These are phyloP conservation scores for Fusarium transvaalense DNA, from an alignment of 2,329 filamentous ascomycete genomes.

Conservation along the genomic window DNA sequence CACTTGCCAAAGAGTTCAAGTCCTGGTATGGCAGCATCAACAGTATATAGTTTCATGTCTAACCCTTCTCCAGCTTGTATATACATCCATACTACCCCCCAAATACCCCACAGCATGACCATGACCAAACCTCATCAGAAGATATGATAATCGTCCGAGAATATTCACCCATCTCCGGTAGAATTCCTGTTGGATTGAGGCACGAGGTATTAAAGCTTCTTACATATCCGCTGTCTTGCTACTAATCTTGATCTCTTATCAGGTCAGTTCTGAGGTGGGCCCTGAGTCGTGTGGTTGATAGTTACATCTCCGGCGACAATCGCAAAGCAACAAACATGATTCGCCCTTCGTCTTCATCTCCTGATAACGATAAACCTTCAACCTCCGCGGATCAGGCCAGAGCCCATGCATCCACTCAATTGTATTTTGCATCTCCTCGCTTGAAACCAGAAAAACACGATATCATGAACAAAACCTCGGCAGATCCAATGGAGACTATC, in stretches of 20 bases:
- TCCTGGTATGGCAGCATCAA: neutral
- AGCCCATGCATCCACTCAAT: conserved; percentile 35
- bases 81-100: too few species aligned
- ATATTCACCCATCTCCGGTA: conserved; percentile 20
- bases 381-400: conserved; percentile 46
- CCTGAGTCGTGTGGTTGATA: conserved; percentile 33
- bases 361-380: conserved; percentile 37
- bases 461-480: conserved; percentile 32
- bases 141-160: conserved; percentile 10
- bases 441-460: conserved; percentile 32
- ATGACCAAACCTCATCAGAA: conserved; percentile 1
- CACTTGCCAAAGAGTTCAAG: neutral
- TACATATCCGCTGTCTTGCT: conserved; percentile 10
- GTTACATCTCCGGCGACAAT: conserved; percentile 47
- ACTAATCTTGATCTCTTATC: conserved; percentile 41
- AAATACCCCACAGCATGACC: neutral
- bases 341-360: conserved; percentile 36
- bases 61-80: neutral
- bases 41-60: neutral
- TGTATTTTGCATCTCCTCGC: conserved; percentile 51
- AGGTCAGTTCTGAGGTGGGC: conserved; percentile 32
- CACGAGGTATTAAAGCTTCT: conserved; percentile 19
- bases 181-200: neutral
- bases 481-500: conserved; percentile 20
- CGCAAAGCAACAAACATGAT: conserved; percentile 44